A percentile compares a stretch with the other conserved stretches of the same genome.
Conservation (phyloP, 495 filamentous ascomycete genomes). For the Pyrenopolyporus hunteri region DNA sequence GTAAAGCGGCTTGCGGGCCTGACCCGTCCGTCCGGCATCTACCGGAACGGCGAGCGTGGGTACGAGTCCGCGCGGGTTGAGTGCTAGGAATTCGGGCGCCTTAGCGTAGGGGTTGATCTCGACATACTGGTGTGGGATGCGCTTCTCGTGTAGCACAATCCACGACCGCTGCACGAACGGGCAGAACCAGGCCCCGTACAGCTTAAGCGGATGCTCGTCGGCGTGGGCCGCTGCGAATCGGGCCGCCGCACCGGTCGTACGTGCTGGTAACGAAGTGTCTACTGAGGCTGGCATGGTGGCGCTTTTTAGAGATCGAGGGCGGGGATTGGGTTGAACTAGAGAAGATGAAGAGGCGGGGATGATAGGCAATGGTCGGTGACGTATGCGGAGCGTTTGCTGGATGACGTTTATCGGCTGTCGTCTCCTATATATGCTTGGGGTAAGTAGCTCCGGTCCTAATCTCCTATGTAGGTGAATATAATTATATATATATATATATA, state of each 20-base stretch:
- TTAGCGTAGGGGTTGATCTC: conserved; percentile 78
- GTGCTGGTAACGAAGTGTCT: conserved; percentile 40
- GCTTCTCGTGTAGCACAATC: conserved; percentile 71
- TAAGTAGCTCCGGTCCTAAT: not conserved
- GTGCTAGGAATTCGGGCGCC: conserved; percentile 62
- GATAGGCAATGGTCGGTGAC: not conserved
- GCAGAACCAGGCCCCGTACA: conserved; percentile 60
- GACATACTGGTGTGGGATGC: conserved; percentile 74
- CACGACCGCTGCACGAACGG: conserved; percentile 69
- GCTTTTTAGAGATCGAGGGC: not conserved
- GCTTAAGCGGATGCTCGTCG: conserved; percentile 47
- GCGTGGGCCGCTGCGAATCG: conserved; percentile 43
- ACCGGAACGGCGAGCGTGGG: conserved; percentile 61
- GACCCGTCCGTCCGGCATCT: conserved; percentile 19
- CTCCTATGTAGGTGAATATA: too few relatives aligned
- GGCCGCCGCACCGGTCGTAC: conserved; percentile 45
- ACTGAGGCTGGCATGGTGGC: conserved; percentile 36
- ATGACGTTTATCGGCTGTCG: not conserved
- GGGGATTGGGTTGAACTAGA: not conserved
- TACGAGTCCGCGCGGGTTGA: conserved; percentile 73
- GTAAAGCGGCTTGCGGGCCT: conserved; percentile 63
- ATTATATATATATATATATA: too few relatives aligned
- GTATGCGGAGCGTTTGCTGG: not conserved
- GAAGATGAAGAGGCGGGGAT: not conserved
- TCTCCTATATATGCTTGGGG: not conserved